Evolutionary conservation across 352 stramenopile genomes (phyloP).

Genomic region (Plasmopara muralis): DNA sequence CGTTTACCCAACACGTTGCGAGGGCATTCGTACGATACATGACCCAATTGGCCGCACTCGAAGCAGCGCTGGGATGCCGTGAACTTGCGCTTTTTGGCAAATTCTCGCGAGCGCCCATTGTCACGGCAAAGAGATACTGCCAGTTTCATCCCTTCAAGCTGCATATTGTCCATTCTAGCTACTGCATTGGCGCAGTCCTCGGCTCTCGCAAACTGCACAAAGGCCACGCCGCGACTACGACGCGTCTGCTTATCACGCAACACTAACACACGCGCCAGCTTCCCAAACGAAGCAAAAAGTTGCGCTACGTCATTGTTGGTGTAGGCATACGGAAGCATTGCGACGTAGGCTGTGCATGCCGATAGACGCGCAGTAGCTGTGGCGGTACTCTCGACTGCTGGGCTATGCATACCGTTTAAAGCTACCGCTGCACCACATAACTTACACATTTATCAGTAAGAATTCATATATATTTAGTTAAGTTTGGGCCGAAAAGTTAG

Average conservation of each 20-base stretch:
- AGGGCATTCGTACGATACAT: slow-evolving; percentile 81
- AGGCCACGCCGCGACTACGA: slow-evolving; percentile 70
- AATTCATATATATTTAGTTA: neutral
- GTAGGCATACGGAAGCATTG: slow-evolving; percentile 85
- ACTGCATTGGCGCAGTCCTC: slow-evolving; percentile 55
- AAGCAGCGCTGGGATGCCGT: slow-evolving; percentile 63
- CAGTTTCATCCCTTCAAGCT: slow-evolving; percentile 60
- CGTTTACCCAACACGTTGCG: slow-evolving; percentile 72
- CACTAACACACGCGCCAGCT: slow-evolving; percentile 69
- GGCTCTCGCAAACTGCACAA: slow-evolving; percentile 75
- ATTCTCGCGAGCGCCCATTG: slow-evolving; percentile 75
- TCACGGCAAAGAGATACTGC: slow-evolving; percentile 61
- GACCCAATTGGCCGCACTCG: slow-evolving; percentile 68
- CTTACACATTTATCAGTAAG: neutral
- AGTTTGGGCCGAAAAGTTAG: slow-evolving; percentile 16
- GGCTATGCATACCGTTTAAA: slow-evolving; percentile 1
- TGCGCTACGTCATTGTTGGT: slow-evolving; percentile 85
- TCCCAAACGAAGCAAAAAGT: slow-evolving; percentile 71
- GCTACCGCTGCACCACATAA: neutral
- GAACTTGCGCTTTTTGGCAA: slow-evolving; percentile 78
- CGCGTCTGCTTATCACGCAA: slow-evolving; percentile 70
- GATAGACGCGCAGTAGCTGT: slow-evolving; percentile 6
- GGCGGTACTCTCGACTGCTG: neutral
- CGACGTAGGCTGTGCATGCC: slow-evolving; percentile 70
- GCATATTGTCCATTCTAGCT: slow-evolving; percentile 44